Evolutionary conservation across 495 filamentous ascomycete genomes (phyloP).

Genomic region (Penicillium riverlandense): DNA sequence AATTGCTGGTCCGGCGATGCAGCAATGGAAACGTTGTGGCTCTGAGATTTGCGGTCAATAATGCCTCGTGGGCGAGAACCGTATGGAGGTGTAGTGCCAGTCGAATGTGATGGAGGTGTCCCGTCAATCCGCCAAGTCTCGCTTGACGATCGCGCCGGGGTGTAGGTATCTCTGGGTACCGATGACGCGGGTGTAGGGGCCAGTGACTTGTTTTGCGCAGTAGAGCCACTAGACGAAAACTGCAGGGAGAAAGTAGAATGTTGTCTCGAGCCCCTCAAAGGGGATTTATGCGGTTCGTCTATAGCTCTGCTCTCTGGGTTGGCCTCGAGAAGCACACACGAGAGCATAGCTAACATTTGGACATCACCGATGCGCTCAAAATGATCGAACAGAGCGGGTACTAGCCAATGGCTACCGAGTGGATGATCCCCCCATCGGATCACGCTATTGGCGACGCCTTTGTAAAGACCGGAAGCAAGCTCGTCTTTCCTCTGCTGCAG

Average conservation of each 20-base stretch:
- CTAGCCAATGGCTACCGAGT: conserved; percentile 65
- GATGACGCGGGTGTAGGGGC: conserved; percentile 34
- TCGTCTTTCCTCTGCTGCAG: conserved; percentile 17
- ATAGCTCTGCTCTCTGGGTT: conserved; percentile 19
- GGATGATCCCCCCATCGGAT: conserved; percentile 86
- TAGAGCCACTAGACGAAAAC: conserved; percentile 18
- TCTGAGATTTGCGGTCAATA: conserved; percentile 24
- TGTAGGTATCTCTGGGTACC: conserved; percentile 56
- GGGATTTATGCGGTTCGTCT: too few species aligned
- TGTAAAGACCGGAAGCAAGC: conserved; percentile 4
- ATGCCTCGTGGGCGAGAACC: conserved; percentile 23
- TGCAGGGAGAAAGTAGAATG: conserved; percentile 20
- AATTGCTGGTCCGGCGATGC: conserved; percentile 61
- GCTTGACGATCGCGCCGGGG: conserved; percentile 41
- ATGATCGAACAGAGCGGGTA: conserved; percentile 58
- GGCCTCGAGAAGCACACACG: conserved; percentile 75
- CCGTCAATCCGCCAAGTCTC: conserved; percentile 38
- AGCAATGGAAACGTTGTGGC: conserved; percentile 57
- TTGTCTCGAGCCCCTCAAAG: too few species aligned
- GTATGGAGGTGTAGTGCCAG: conserved; percentile 62
- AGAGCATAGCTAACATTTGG: conserved; percentile 94
- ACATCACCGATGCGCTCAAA: conserved; percentile 75
- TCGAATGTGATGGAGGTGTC: conserved; percentile 42
- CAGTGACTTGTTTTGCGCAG: conserved; percentile 24
- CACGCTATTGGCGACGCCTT: conserved; percentile 37